phyloP scores from a whole-genome alignment of 805 yeast species.

The Jamesozyma jinghongensis region DNA sequence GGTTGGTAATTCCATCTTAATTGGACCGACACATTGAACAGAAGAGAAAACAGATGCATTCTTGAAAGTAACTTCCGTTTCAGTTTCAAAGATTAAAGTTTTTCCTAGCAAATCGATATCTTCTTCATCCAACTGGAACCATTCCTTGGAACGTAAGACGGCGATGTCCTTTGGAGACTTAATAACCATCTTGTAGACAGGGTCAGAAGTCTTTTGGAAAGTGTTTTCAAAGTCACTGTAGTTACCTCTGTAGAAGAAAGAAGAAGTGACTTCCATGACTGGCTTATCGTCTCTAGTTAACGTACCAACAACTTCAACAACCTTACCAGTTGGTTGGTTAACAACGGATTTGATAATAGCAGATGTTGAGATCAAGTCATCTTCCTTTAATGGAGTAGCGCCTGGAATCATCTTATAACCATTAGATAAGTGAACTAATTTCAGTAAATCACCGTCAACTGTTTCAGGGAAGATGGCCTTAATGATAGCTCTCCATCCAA shows the following conservation, averaged over 20 bases:
- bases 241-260: conserved; percentile 92
- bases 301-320: conserved; percentile 91
- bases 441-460: conserved; percentile 93
- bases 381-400: conserved; percentile 79
- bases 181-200: conserved; percentile 73
- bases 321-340: conserved; percentile 88
- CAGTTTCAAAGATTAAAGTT: conserved; percentile 80
- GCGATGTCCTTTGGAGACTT: conserved; percentile 82
- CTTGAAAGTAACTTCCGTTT: conserved; percentile 76
- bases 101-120: conserved; percentile 65
- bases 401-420: conserved; percentile 91
- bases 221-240: conserved; percentile 86
- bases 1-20: conserved; percentile 81
- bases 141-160: conserved; percentile 87
- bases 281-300: conserved; percentile 66
- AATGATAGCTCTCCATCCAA: conserved; percentile 97
- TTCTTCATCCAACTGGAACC: conserved; percentile 80
- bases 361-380: conserved; percentile 71
- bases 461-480: conserved; percentile 95
- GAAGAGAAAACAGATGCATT: conserved; percentile 65
- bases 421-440: conserved; percentile 89
- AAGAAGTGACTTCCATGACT: conserved; percentile 89
- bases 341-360: conserved; percentile 84
- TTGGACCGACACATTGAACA: conserved; percentile 77
- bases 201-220: conserved; percentile 78